phyloP scores from a whole-genome alignment of 2,329 filamentous ascomycete genomes.

The Aspergillus sp. region DNA sequence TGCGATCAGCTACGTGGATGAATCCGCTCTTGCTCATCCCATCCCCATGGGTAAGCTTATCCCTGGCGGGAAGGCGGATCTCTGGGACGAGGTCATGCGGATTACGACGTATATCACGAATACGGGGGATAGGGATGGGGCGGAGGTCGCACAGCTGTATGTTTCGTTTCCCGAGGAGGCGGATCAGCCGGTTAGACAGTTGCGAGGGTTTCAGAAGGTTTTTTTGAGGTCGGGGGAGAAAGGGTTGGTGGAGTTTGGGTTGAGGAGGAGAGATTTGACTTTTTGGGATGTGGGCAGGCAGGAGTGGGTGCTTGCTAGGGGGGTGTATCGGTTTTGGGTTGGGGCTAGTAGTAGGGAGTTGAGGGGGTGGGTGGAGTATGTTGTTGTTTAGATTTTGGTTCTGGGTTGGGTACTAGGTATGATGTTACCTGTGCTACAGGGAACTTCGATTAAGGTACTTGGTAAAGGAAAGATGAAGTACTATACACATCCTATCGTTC shows the following conservation, averaged over 20 bases:
- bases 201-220: constrained; percentile 66
- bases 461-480: no score
- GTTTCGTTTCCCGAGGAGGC: constrained; percentile 34
- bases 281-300: constrained; percentile 62
- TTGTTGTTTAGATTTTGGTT: no score
- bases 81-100: constrained; percentile 17
- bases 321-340: not conserved
- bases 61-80: constrained; percentile 48
- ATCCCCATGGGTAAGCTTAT: not conserved
- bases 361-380: no score
- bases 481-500: not conserved
- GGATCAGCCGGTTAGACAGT: constrained; percentile 48
- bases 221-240: constrained; percentile 50
- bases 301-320: constrained; percentile 52
- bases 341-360: constrained; percentile 10
- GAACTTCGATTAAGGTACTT: no score
- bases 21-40: no score
- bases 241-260: constrained; percentile 51
- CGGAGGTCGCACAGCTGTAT: constrained; percentile 67
- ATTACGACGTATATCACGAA: constrained; percentile 67
- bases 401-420: no score
- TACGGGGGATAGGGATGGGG: constrained; percentile 64
- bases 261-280: constrained; percentile 62
- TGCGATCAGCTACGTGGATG: no score
- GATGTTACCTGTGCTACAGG: no score